Conservation (phyloP, 768 basidiomycete species). For the Kwoniella sp. region DNA sequence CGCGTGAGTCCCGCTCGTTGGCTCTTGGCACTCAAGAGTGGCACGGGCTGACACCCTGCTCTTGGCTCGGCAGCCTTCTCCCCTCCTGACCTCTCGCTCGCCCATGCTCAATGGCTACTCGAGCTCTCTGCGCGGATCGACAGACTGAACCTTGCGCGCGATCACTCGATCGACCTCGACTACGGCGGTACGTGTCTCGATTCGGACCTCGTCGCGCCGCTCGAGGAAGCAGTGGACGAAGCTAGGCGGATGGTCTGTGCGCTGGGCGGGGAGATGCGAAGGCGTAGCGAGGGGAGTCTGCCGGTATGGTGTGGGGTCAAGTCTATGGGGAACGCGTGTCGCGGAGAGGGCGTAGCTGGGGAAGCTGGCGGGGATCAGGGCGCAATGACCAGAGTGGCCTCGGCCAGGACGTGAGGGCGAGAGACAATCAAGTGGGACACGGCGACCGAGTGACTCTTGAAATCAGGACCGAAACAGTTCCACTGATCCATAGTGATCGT, state of each 20-base stretch:
- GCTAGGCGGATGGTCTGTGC: slow-evolving; percentile 34
- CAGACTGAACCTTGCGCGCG: slow-evolving; percentile 6
- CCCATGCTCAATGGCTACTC: slow-evolving; percentile 29
- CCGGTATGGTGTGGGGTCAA: slow-evolving; percentile 14
- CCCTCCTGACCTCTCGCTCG: slow-evolving; percentile 23
- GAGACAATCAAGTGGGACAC: too few species aligned
- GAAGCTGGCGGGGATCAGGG: too few species aligned
- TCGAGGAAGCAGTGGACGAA: slow-evolving; percentile 34
- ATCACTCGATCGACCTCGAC: slow-evolving; percentile 17
- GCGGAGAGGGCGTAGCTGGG: too few species aligned
- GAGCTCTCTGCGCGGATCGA: slow-evolving; percentile 17
- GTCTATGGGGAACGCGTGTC: not conserved
- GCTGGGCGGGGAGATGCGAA: slow-evolving; percentile 29
- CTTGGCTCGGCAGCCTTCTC: slow-evolving; percentile 20
- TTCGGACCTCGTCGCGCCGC: slow-evolving; percentile 14
- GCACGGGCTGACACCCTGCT: not conserved
- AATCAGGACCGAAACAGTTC: too few species aligned
- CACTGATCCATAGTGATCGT: too few species aligned
- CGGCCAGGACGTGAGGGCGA: not conserved
- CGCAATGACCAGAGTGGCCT: not conserved
- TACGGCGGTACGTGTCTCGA: slow-evolving; percentile 22
- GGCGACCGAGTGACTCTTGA: too few species aligned
- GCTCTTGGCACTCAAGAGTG: not conserved
- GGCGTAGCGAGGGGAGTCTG: slow-evolving; percentile 30
- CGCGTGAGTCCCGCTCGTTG: slow-evolving; percentile 20